These are phyloP conservation scores for Diutina siamensis DNA, from an alignment of 1,139 yeast genomes.

Conservation along the genomic window DNA sequence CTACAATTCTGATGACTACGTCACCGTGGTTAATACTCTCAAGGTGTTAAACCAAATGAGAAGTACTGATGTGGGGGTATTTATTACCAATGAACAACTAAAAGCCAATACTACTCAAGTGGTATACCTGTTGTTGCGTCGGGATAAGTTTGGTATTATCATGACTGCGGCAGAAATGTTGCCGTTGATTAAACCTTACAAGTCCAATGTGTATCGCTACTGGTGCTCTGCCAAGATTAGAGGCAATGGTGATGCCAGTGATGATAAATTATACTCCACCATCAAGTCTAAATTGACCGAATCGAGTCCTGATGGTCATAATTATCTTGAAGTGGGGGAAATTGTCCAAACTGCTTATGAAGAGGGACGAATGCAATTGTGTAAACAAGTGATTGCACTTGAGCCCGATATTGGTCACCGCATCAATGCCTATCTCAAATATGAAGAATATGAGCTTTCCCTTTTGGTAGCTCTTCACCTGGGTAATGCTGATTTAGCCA, in stretches of 20 bases:
- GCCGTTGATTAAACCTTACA: conserved; percentile 27
- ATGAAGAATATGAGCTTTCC: conserved; percentile 68
- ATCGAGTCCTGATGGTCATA: conserved; percentile 3
- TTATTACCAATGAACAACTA: conserved; percentile 46
- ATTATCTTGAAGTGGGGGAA: conserved; percentile 19
- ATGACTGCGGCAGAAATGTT: conserved; percentile 48
- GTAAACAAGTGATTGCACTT: conserved; percentile 51
- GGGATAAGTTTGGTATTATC: conserved; percentile 55
- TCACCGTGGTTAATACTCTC: conserved; percentile 45
- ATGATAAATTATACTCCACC: conserved; percentile 41
- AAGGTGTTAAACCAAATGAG: conserved; percentile 64
- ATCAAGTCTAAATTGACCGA: conserved; percentile 17
- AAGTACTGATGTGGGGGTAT: conserved; percentile 52
- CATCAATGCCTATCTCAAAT: conserved; percentile 50
- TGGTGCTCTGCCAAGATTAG: conserved; percentile 78
- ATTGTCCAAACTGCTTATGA: conserved; percentile 65
- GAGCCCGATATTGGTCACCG: conserved; percentile 61
- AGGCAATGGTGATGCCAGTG: conserved; percentile 41
- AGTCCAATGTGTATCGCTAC: conserved; percentile 48
- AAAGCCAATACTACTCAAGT: conserved; percentile 20
- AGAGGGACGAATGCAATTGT: conserved; percentile 68
- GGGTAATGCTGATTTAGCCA: conserved; percentile 53
- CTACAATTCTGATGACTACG: conserved; percentile 50
- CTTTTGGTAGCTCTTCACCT: conserved; percentile 57
- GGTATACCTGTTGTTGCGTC: conserved; percentile 44